Conservation (phyloP, 768 basidiomycete genomes). For the Rhodotorula toruloides region DNA sequence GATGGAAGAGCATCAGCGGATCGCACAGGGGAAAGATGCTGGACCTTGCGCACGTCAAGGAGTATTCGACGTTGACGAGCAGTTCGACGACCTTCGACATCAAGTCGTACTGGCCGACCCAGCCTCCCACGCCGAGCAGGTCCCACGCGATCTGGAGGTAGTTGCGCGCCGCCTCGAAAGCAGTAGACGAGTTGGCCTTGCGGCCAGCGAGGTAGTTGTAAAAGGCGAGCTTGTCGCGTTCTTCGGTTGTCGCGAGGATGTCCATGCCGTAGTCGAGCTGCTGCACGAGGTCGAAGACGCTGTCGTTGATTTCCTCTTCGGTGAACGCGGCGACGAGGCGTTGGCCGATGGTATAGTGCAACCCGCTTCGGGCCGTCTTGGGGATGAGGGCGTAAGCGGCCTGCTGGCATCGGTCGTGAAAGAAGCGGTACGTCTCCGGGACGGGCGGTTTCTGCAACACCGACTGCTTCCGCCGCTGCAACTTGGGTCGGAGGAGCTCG, state of each 20-base stretch:
- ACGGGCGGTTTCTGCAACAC: slow-evolving; percentile 12
- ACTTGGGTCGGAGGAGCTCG: not conserved
- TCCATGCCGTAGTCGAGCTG: slow-evolving; percentile 34
- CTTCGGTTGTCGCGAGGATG: slow-evolving; percentile 13
- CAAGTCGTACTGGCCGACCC: slow-evolving; percentile 19
- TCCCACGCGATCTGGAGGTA: slow-evolving; percentile 30
- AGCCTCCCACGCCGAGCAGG: slow-evolving; percentile 14
- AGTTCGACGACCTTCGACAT: slow-evolving; percentile 28
- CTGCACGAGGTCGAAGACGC: slow-evolving; percentile 35
- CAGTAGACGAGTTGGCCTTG: slow-evolving; percentile 23
- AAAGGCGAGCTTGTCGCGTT: slow-evolving; percentile 23
- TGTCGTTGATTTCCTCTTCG: slow-evolving; percentile 5
- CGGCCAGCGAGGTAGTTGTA: slow-evolving; percentile 27
- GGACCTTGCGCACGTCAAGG: slow-evolving; percentile 18
- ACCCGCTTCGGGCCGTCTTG: not conserved
- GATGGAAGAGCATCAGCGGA: not conserved
- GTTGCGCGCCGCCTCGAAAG: slow-evolving; percentile 27
- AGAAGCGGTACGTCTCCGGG: slow-evolving; percentile 22
- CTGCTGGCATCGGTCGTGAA: slow-evolving; percentile 38
- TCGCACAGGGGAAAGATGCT: not conserved
- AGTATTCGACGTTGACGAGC: slow-evolving; percentile 32
- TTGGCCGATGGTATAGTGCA: slow-evolving; percentile 31
- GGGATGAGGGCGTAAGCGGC: slow-evolving; percentile 36
- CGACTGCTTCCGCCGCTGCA: not conserved
- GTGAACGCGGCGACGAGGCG: slow-evolving; percentile 8